Base-by-base conservation (phyloP, 129 eudicot species). In the Oenanthe sinensis region DNA sequence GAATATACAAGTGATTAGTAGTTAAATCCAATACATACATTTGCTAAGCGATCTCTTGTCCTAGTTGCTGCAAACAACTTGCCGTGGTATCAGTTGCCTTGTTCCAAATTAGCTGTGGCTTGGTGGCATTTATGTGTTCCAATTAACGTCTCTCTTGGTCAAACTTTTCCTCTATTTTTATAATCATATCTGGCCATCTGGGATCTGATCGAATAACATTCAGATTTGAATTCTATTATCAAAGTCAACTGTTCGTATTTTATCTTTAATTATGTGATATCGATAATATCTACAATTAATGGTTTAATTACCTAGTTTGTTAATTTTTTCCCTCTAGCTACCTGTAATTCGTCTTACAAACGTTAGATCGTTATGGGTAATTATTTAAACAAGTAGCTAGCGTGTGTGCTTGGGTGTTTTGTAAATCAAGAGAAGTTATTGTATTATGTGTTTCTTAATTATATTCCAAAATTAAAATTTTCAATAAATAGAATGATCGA, bases 11-110 rank as follows among this genome's bases (percentile, higher is more conserved):
- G 67, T 58, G 1, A 58, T 58, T n/a, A 58, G 11, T 58, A 58
- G 33, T n/a, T 58, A 58, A 58, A 58, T 10, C 67, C 13, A 11
- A 3, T 58, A n/a, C 26, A 60, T 79, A 71, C 84, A 77, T 79
- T 70, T 78, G 82, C 83, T 75, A 81, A 87, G 85, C 85, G 81
- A 82, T 58, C 67, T 39, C 72, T 67, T 76, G 85, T 75, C 65
- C 58, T 40, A 68, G 20, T 63, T 75, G 63, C 54, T 67, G 49
- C 80, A 65, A 65, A 68, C 84, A 81, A 63, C 9, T 36, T 4
- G 28, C 78, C 78, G 78, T 42, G 42, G 40, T 77, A 69, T 65
- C n/a, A 46, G 72, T 30, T 11, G 72, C 72, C 30, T 67, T 67
- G 72, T 67, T 33, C 43, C 19, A 3, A 5, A 67, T 67, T 67